Evolutionary conservation across 1,284 basidiomycete genomes (phyloP).

Genomic region (Trichosporon sp.): DNA sequence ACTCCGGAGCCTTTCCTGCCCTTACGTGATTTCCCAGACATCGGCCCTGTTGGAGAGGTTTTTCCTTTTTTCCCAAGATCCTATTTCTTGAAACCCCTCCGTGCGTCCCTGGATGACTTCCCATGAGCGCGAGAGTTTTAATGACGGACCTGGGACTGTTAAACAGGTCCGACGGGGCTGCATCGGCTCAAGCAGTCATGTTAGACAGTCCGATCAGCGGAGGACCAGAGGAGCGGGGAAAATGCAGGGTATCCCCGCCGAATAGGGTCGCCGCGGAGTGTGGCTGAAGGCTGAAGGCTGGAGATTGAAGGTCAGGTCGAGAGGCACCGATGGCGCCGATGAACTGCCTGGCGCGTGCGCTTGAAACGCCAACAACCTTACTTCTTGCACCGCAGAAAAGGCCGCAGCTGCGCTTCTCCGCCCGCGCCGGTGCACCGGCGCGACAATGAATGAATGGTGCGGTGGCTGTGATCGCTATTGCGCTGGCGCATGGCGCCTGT

Average conservation of each 20-base stretch:
- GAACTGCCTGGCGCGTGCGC: background rate
- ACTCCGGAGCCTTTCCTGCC: conserved; percentile 11
- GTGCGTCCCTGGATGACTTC: background rate
- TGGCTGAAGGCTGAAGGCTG: conserved; percentile 1
- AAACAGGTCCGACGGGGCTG: background rate
- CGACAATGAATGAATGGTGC: background rate
- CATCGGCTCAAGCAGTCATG: background rate
- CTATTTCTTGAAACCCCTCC: background rate
- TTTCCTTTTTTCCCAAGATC: conserved; percentile 1
- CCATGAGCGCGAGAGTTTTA: background rate
- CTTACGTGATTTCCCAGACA: conserved; percentile 7
- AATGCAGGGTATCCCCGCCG: background rate
- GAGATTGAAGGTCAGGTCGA: background rate
- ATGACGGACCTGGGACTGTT: background rate
- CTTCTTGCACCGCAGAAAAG: background rate
- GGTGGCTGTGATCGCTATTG: background rate
- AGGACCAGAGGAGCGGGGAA: background rate
- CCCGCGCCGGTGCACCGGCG: too few relatives aligned
- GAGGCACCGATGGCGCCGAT: conserved; percentile 7
- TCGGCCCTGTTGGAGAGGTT: background rate
- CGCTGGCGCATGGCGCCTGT: background rate
- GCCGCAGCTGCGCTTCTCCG: background rate
- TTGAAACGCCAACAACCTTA: background rate
- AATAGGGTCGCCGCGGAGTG: background rate
- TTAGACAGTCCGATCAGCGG: background rate